These are phyloP conservation scores for Wallacemonas sp. DNA, from an alignment of 208 protist species.

Conservation along the genomic window DNA sequence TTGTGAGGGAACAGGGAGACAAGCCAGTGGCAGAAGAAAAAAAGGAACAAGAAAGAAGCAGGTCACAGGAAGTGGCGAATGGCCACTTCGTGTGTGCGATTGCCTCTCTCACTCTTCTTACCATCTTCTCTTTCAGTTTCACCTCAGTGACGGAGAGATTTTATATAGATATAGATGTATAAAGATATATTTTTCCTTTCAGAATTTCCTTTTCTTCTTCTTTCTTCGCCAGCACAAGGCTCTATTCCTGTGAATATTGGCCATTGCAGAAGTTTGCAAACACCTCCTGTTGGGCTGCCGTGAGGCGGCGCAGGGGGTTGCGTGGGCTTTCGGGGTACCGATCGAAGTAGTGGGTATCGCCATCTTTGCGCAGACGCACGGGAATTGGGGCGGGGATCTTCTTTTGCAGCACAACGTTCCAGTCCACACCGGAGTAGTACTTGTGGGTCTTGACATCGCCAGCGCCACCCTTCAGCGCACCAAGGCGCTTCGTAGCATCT, in stretches of 20 bases:
- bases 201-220: not conserved
- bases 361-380: constrained; percentile 72
- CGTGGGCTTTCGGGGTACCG: constrained; percentile 89
- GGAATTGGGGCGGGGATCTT: constrained; percentile 86
- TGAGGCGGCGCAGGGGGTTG: constrained; percentile 70
- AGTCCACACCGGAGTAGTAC: constrained; percentile 96
- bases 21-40: not conserved
- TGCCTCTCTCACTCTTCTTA: no score
- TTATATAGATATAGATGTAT: no score
- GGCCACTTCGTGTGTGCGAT: no score
- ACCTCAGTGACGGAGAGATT: no score
- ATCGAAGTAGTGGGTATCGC: constrained; percentile 91
- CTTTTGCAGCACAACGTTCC: constrained; percentile 80
- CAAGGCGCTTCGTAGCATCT: constrained; percentile 88
- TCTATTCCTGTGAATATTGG: constrained; percentile 69
- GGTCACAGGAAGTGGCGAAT: constrained; percentile 7
- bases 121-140: no score
- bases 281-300: constrained; percentile 75
- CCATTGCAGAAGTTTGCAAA: constrained; percentile 91
- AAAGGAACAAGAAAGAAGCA: constrained; percentile 13
- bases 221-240: not conserved
- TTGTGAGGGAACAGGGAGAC: no score
- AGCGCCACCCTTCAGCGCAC: constrained; percentile 84
- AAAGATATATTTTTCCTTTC: not conserved
- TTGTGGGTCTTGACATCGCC: constrained; percentile 96